Conservation (phyloP, 1,139 yeast species). For the Candida freyschussii region DNA sequence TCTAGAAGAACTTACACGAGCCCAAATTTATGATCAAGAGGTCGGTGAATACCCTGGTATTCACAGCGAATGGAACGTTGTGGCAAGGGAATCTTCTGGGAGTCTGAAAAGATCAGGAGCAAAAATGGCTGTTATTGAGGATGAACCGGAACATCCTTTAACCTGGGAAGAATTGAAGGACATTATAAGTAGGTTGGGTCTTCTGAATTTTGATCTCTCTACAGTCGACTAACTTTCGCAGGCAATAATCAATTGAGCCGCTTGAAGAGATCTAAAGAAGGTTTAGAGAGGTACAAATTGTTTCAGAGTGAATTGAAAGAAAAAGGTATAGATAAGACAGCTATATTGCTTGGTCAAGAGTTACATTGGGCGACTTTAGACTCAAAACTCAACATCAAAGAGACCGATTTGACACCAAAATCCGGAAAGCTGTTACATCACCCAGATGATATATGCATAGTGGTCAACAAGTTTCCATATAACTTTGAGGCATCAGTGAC, state of each 20-base stretch:
- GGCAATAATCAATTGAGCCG: neutral
- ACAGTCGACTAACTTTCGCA: too few species aligned
- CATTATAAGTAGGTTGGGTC: too few species aligned
- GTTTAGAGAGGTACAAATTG: neutral
- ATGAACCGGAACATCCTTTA: too few species aligned
- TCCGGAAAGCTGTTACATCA: conserved; percentile 11
- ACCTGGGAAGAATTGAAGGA: too few species aligned
- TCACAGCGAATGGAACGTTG: too few species aligned
- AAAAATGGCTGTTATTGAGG: too few species aligned
- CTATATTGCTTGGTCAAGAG: conserved; percentile 4
- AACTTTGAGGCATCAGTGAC: conserved; percentile 27
- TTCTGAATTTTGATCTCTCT: too few species aligned
- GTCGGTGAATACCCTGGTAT: too few species aligned
- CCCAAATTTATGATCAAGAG: too few species aligned
- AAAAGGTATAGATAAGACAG: conserved; percentile 2
- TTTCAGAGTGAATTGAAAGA: neutral
- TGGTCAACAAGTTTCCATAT: conserved; percentile 35
- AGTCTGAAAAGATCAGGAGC: too few species aligned
- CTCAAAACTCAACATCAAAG: conserved; percentile 2
- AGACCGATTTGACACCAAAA: conserved; percentile 3
- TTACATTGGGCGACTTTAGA: conserved; percentile 6
- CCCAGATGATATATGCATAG: conserved; percentile 24
- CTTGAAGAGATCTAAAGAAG: neutral
- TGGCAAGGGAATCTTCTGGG: conserved; percentile 20
- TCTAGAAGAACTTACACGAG: too few species aligned